phyloP scores from a whole-genome alignment of 208 protist genomes.

The Trichomonas tenax region DNA sequence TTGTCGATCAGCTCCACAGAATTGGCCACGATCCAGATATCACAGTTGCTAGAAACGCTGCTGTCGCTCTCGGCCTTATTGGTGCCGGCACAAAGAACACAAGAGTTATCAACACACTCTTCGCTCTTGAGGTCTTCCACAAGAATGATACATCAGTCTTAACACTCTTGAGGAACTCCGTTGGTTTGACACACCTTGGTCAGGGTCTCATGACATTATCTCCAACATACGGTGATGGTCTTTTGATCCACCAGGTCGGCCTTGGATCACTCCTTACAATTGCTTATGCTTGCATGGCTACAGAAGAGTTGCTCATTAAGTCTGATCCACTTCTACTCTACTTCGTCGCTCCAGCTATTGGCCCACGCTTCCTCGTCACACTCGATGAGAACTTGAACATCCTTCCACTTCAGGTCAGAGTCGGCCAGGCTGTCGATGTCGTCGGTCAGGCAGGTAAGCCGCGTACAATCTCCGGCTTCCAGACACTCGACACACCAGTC shows the following conservation, averaged over 20 bases:
- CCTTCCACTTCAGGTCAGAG: conserved; percentile 66
- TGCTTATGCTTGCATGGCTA: conserved; percentile 70
- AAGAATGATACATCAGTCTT: conserved; percentile 64
- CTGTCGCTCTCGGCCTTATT: conserved; percentile 83
- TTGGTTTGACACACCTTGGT: conserved; percentile 87
- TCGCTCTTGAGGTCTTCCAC: conserved; percentile 68
- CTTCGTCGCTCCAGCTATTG: conserved; percentile 66
- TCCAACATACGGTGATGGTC: conserved; percentile 74
- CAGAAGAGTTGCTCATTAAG: conserved; percentile 58
- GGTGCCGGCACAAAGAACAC: conserved; percentile 92
- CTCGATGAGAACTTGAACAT: conserved; percentile 78
- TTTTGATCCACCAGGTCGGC: conserved; percentile 32
- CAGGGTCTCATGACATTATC: conserved; percentile 90
- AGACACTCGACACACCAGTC: conserved; percentile 93
- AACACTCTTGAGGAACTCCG: conserved; percentile 58
- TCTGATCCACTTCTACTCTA: conserved; percentile 90
- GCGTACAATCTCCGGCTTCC: conserved; percentile 95
- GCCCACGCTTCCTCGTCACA: conserved; percentile 83
- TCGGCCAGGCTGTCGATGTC: conserved; percentile 66
- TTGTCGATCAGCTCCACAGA: conserved; percentile 91
- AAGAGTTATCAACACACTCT: conserved; percentile 71
- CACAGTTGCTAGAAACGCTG: conserved; percentile 63
- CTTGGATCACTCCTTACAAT: conserved; percentile 55
- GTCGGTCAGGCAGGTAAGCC: conserved; percentile 87
- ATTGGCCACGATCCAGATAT: conserved; percentile 84